These are phyloP conservation scores for Coleophoma crateriformis DNA, from an alignment of 2,329 filamentous ascomycete species.

Conservation along the genomic window DNA sequence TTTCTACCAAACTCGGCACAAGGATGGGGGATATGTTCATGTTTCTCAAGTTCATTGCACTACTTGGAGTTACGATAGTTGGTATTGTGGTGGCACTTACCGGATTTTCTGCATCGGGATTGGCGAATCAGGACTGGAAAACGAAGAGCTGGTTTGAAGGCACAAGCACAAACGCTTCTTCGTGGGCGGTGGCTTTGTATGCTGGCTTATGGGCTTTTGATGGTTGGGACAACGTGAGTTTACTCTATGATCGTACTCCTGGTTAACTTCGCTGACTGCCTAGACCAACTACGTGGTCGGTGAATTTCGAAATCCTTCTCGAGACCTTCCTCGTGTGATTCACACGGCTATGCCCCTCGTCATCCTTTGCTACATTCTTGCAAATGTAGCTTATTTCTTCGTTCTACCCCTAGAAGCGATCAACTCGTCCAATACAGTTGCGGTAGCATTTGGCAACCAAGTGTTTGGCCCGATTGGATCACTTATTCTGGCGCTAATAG, in stretches of 20 bases:
- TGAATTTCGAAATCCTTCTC: constrained; percentile 86
- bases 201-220: constrained; percentile 97
- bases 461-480: constrained; percentile 84
- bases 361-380: constrained; percentile 82
- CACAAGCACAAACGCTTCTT: constrained; percentile 72
- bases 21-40: constrained; percentile 88
- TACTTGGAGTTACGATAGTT: constrained; percentile 79
- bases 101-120: constrained; percentile 71
- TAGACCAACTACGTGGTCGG: constrained; percentile 97
- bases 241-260: not conserved
- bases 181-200: constrained; percentile 92
- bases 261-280: constrained; percentile 18
- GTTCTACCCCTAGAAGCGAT: constrained; percentile 78
- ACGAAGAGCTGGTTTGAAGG: constrained; percentile 81
- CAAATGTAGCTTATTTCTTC: constrained; percentile 91
- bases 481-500: constrained; percentile 79
- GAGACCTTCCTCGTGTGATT: constrained; percentile 89
- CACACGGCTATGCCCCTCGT: constrained; percentile 95
- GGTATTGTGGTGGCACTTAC: constrained; percentile 87
- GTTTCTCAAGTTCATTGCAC: constrained; percentile 91
- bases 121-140: constrained; percentile 82
- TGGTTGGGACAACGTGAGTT: constrained; percentile 92
- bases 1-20: constrained; percentile 85
- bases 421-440: constrained; percentile 89
- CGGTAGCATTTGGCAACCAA: constrained; percentile 83